phyloP scores from a whole-genome alignment of 306 rosid genomes.

The Elaeagnus macrophylla region DNA sequence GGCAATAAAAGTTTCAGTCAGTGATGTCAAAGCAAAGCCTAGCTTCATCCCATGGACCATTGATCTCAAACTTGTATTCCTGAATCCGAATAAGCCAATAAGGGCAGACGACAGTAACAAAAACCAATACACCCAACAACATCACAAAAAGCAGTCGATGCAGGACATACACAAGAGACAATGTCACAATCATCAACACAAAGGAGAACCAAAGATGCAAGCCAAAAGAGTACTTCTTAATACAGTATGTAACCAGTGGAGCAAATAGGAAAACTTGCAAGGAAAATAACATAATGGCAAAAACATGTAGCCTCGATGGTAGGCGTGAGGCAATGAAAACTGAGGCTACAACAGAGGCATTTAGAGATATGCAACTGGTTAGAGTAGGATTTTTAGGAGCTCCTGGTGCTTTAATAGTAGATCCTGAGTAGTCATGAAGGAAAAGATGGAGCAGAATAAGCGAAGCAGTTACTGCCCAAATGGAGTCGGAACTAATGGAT shows the following conservation, averaged over 20 bases:
- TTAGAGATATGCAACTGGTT: conserved; percentile 74
- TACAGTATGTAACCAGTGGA: conserved; percentile 68
- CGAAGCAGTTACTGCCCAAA: conserved; percentile 63
- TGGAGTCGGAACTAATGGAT: conserved; percentile 86
- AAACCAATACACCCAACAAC: conserved; percentile 57
- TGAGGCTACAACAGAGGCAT: conserved; percentile 87
- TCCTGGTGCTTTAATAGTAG: conserved; percentile 60
- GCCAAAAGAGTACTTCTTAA: conserved; percentile 59
- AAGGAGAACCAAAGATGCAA: conserved; percentile 67
- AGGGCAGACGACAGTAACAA: conserved; percentile 74
- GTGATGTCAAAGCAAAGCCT: conserved; percentile 87
- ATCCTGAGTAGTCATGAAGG: conserved; percentile 80
- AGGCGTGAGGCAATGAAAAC: conserved; percentile 82
- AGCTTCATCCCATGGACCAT: conserved; percentile 98
- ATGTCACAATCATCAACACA: conserved; percentile 43
- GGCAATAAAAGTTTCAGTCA: conserved; percentile 37
- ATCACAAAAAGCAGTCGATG: conserved; percentile 46
- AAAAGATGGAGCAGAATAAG: conserved; percentile 76
- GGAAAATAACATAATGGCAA: conserved; percentile 74
- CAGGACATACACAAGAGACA: conserved; percentile 52
- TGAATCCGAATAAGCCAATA: conserved; percentile 85
- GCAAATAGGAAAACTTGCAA: conserved; percentile 84
- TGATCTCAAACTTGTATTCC: conserved; percentile 82
- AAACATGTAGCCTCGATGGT: conserved; percentile 76
- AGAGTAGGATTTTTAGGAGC: conserved; percentile 53